These are phyloP conservation scores for Coprinopsis strossmayeri DNA, from an alignment of 768 basidiomycete species.

Conservation along the genomic window DNA sequence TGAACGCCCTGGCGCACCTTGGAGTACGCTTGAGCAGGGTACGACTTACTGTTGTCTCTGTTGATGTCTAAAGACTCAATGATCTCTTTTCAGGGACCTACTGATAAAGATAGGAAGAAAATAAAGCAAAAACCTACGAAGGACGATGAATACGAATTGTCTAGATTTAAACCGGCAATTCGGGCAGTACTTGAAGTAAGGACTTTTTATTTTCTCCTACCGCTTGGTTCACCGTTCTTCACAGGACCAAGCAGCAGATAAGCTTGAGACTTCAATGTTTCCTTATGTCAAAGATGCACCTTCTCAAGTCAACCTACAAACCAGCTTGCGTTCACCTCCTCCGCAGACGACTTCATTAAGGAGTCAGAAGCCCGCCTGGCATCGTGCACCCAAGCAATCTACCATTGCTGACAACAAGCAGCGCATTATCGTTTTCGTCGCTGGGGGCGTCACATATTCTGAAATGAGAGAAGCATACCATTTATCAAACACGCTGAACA, in stretches of 20 bases:
- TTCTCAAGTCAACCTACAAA: slow-evolving; percentile 36
- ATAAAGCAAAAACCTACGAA: slow-evolving; percentile 65
- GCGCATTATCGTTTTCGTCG: slow-evolving; percentile 83
- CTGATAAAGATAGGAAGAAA: slow-evolving; percentile 74
- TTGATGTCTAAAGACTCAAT: no score
- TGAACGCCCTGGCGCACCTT: slow-evolving; percentile 78
- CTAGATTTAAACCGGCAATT: slow-evolving; percentile 83
- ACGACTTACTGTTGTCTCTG: no score
- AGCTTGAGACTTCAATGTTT: slow-evolving; percentile 73
- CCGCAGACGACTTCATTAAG: slow-evolving; percentile 71
- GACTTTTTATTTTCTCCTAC: background rate
- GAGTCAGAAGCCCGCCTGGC: slow-evolving; percentile 87
- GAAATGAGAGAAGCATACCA: slow-evolving; percentile 88
- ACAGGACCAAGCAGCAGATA: slow-evolving; percentile 78
- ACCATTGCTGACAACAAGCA: slow-evolving; percentile 51
- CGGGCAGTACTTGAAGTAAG: slow-evolving; percentile 77
- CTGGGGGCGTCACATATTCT: slow-evolving; percentile 94
- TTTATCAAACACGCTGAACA: slow-evolving; percentile 65
- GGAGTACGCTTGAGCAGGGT: slow-evolving; percentile 85
- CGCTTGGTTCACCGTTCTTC: background rate
- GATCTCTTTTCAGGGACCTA: slow-evolving; percentile 44
- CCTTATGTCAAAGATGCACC: slow-evolving; percentile 87
- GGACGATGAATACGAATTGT: slow-evolving; percentile 98
- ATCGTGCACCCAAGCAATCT: slow-evolving; percentile 57
- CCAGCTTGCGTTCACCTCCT: slow-evolving; percentile 43